These are phyloP conservation scores for Solanum bulbocastanum DNA, from an alignment of 257 asterid species.

Conservation along the genomic window DNA sequence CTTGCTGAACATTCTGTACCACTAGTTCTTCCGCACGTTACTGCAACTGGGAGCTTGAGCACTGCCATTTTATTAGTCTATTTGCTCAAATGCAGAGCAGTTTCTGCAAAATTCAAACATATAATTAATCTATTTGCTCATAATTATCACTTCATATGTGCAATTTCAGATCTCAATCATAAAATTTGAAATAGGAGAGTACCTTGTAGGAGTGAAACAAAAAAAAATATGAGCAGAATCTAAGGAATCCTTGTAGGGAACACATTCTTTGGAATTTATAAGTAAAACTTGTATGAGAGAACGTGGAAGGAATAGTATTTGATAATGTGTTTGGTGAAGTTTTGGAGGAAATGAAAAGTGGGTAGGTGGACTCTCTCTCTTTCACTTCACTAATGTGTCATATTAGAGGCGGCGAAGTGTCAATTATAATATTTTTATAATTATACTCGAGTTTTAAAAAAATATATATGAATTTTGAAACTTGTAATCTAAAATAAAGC, in stretches of 20 bases:
- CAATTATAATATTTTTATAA: too few relatives aligned
- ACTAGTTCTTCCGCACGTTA: not conserved
- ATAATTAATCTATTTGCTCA: not conserved
- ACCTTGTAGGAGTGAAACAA: not conserved
- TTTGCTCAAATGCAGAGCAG: not conserved
- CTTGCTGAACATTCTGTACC: not conserved
- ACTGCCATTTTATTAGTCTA: conserved; percentile 5
- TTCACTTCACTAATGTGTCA: not conserved
- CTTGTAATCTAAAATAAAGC: too few relatives aligned
- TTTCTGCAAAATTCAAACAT: not conserved
- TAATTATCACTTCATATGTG: not conserved
- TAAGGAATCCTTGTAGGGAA: not conserved
- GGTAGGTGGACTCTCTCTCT: not conserved
- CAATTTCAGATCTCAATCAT: not conserved
- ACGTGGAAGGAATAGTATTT: not conserved
- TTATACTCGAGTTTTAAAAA: too few relatives aligned
- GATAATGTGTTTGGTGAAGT: not conserved
- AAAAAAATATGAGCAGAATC: not conserved
- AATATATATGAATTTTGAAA: too few relatives aligned
- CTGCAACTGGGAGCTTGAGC: conserved; percentile 7
- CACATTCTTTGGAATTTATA: not conserved
- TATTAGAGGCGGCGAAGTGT: not conserved
- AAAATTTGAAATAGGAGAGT: not conserved
- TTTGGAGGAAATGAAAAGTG: not conserved
- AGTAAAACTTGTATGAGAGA: not conserved